Percentiles rank a stretch among this genome's conserved stretches.
Evolutionary conservation across 2,329 filamentous ascomycete species (phyloP).

Genomic region (Coleophoma crateriformis): DNA sequence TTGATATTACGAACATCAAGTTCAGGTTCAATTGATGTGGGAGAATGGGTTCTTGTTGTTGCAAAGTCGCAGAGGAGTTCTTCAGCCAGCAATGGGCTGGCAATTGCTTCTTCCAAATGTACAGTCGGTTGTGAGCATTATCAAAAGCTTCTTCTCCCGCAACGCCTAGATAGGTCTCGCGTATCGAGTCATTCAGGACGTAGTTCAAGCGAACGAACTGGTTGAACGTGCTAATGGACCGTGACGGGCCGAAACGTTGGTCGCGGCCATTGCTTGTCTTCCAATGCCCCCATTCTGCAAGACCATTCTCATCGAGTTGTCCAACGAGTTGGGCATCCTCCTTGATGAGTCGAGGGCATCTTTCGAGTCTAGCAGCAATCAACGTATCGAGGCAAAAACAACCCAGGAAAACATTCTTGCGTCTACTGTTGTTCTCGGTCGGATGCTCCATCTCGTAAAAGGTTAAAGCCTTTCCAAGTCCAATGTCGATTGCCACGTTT

Average conservation of each 20-base stretch:
- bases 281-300: slow-evolving; percentile 1
- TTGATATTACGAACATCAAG: not conserved
- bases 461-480: not conserved
- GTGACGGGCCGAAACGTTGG: not conserved
- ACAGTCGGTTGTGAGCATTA: not conserved
- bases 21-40: not conserved
- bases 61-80: not conserved
- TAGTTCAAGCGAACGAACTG: not conserved
- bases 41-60: not conserved
- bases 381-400: not conserved
- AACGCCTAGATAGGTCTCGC: not conserved
- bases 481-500: slow-evolving; percentile 1
- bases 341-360: slow-evolving; percentile 1
- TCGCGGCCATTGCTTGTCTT: not conserved
- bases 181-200: not conserved
- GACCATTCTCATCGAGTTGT: not conserved
- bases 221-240: not conserved
- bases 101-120: slow-evolving; percentile 1
- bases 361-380: not conserved
- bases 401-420: not conserved
- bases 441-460: not conserved
- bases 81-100: not conserved
- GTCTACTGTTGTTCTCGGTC: not conserved
- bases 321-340: not conserved
- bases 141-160: not conserved